Percentiles rank a stretch among this genome's conserved stretches.
Evolutionary conservation across 2,329 filamentous ascomycete species (phyloP).

Genomic region (Fonsecaea monophora): DNA sequence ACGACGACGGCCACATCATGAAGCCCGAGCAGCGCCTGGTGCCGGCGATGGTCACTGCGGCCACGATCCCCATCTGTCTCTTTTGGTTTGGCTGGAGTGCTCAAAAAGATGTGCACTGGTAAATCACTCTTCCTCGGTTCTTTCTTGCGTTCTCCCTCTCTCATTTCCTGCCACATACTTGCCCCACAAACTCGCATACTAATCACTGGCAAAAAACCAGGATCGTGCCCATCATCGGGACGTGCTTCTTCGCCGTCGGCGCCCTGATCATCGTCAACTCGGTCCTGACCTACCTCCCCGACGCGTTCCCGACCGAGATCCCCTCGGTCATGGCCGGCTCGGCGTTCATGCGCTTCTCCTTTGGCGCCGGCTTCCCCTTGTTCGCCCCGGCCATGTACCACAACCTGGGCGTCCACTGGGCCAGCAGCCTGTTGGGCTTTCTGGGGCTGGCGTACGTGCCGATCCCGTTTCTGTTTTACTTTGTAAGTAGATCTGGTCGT

Average conservation of each 20-base stretch:
- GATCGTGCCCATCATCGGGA: constrained; percentile 8
- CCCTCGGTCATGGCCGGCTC: constrained; percentile 52
- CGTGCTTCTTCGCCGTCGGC: constrained; percentile 8
- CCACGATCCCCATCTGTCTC: constrained; percentile 51
- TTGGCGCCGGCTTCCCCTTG: constrained; percentile 47
- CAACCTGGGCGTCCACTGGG: constrained; percentile 50
- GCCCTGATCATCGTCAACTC: constrained; percentile 19
- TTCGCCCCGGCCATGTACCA: constrained; percentile 46
- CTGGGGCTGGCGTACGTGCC: constrained; percentile 47
- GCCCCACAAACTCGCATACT: not conserved
- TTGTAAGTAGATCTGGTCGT: constrained; percentile 34
- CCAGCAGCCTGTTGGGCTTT: constrained; percentile 46
- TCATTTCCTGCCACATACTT: not conserved
- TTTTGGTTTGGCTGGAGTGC: constrained; percentile 54
- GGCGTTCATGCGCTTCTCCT: constrained; percentile 49
- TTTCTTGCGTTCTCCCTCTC: constrained; percentile 48
- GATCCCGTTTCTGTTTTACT: constrained; percentile 33
- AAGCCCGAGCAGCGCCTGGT: constrained; percentile 48
- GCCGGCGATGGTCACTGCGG: constrained; percentile 47
- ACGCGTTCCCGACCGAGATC: constrained; percentile 43
- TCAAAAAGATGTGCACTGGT: constrained; percentile 45
- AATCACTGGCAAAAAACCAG: not conserved
- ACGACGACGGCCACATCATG: not conserved
- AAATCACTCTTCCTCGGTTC: constrained; percentile 48
- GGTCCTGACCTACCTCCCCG: constrained; percentile 40